Conservation (phyloP, 179 eudicot species). For the Actinidia polygama region DNA sequence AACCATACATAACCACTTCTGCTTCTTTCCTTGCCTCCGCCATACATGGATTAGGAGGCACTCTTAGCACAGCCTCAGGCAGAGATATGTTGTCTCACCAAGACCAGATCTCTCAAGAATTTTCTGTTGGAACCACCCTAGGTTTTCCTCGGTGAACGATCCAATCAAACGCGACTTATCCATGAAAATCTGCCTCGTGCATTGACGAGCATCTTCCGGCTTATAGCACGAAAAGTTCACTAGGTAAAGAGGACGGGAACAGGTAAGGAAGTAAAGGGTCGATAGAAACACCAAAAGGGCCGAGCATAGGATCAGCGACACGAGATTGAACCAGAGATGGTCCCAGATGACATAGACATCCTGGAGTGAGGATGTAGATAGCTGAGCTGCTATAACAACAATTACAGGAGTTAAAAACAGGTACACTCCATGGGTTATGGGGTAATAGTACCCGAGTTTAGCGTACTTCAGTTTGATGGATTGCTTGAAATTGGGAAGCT, state of each 20-base stretch:
- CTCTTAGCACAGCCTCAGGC: slow-evolving; percentile 62
- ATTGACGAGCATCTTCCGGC: slow-evolving; percentile 51
- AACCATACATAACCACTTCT: slow-evolving; percentile 69
- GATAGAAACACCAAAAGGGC: slow-evolving; percentile 53
- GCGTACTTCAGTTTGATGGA: slow-evolving; percentile 64
- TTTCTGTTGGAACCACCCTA: slow-evolving; percentile 61
- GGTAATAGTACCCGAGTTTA: slow-evolving; percentile 65
- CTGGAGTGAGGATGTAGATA: slow-evolving; percentile 50
- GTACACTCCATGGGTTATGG: slow-evolving; percentile 61
- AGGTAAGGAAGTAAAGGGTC: slow-evolving; percentile 51
- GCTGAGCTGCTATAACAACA: slow-evolving; percentile 48
- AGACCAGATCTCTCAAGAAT: slow-evolving; percentile 77
- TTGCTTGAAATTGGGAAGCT: slow-evolving; percentile 68
- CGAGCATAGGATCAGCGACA: slow-evolving; percentile 50
- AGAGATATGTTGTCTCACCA: slow-evolving; percentile 70
- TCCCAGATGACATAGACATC: slow-evolving; percentile 58
- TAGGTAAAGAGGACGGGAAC: slow-evolving; percentile 63
- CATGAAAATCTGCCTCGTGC: slow-evolving; percentile 63
- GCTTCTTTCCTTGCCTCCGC: slow-evolving; percentile 68
- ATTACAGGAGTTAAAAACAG: slow-evolving; percentile 46
- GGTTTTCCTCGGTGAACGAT: slow-evolving; percentile 54
- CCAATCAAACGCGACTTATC: slow-evolving; percentile 48
- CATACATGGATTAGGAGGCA: slow-evolving; percentile 77
- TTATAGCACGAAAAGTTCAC: slow-evolving; percentile 66
- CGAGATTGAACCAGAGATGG: slow-evolving; percentile 53